Evolutionary conservation across 768 basidiomycete species (phyloP).

Genomic region (Mycena pura): DNA sequence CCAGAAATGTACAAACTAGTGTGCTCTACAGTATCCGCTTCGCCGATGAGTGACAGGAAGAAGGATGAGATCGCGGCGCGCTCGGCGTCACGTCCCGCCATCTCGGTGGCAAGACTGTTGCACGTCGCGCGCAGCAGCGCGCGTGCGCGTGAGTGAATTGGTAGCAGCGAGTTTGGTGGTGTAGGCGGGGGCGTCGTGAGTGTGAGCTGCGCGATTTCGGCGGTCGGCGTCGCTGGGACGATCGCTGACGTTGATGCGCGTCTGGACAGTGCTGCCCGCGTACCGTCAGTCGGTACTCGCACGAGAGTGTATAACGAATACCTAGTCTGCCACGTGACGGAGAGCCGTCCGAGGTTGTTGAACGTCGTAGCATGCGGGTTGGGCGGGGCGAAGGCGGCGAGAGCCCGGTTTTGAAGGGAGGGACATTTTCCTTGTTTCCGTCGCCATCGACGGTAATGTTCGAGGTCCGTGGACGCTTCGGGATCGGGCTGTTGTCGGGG

Average conservation of each 20-base stretch:
- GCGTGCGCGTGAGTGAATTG: slow-evolving; percentile 64
- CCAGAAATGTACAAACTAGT: slow-evolving; percentile 88
- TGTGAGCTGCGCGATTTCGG: slow-evolving; percentile 47
- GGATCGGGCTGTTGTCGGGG: slow-evolving; percentile 67
- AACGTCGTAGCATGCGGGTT: slow-evolving; percentile 31
- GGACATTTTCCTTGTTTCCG: slow-evolving; percentile 80
- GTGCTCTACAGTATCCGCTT: slow-evolving; percentile 33
- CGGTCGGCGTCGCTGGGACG: slow-evolving; percentile 53
- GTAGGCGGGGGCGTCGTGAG: slow-evolving; percentile 69
- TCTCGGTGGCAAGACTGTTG: slow-evolving; percentile 54
- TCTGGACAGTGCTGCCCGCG: slow-evolving; percentile 48
- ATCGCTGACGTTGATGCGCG: slow-evolving; percentile 57
- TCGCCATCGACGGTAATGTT: slow-evolving; percentile 55
- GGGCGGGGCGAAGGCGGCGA: slow-evolving; percentile 24
- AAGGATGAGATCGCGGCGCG: slow-evolving; percentile 65
- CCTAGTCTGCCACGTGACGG: slow-evolving; percentile 54
- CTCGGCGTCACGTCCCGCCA: slow-evolving; percentile 76
- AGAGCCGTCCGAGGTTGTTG: slow-evolving; percentile 42
- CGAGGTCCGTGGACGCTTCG: slow-evolving; percentile 67
- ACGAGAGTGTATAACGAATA: slow-evolving; percentile 37
- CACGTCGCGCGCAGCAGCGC: slow-evolving; percentile 76
- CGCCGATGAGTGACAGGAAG: slow-evolving; percentile 58
- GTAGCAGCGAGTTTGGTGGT: slow-evolving; percentile 57
- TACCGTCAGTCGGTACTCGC: slow-evolving; percentile 17
- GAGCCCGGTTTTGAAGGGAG: slow-evolving; percentile 57